These are phyloP conservation scores for Trametes gibbosa DNA, from an alignment of 768 basidiomycete genomes.

Conservation along the genomic window DNA sequence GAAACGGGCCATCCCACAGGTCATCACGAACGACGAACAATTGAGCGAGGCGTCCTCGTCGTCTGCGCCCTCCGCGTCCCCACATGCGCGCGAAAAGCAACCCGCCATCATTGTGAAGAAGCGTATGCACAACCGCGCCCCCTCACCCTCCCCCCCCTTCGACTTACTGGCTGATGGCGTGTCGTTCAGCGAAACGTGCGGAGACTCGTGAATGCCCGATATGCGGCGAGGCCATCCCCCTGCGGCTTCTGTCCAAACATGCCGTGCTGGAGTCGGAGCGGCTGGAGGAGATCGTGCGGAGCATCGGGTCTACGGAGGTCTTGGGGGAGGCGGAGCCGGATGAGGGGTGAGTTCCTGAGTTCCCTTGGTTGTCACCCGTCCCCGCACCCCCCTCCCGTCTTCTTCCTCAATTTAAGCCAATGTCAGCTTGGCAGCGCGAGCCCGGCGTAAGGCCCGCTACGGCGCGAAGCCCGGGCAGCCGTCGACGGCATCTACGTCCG, in stretches of 20 bases:
- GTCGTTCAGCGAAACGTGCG: conserved; percentile 56
- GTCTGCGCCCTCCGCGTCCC: conserved; percentile 27
- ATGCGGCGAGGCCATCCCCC: conserved; percentile 68
- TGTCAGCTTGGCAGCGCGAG: conserved; percentile 30
- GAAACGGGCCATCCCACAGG: conserved; percentile 43
- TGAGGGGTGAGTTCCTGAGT: conserved; percentile 45
- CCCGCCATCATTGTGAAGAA: conserved; percentile 40
- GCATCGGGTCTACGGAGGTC: conserved; percentile 60
- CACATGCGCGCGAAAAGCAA: conserved; percentile 13
- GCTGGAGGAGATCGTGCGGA: conserved; percentile 62
- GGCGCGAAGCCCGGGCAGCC: conserved; percentile 21
- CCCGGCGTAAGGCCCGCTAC: conserved; percentile 44
- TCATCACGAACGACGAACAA: conserved; percentile 25
- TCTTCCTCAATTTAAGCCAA: background rate
- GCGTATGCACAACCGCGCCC: conserved; percentile 21
- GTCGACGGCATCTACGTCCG: conserved; percentile 17
- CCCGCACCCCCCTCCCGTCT: background rate
- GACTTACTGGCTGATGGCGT: background rate
- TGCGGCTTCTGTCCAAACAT: conserved; percentile 68
- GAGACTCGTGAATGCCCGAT: conserved; percentile 76
- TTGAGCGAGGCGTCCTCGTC: conserved; percentile 35
- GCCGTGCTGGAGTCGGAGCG: conserved; percentile 64
- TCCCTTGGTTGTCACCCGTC: no score
- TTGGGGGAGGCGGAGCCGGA: conserved; percentile 50
- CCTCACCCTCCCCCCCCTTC: background rate